Conservation (phyloP, 1,139 yeast genomes). For the Debaryomyces sp. region DNA sequence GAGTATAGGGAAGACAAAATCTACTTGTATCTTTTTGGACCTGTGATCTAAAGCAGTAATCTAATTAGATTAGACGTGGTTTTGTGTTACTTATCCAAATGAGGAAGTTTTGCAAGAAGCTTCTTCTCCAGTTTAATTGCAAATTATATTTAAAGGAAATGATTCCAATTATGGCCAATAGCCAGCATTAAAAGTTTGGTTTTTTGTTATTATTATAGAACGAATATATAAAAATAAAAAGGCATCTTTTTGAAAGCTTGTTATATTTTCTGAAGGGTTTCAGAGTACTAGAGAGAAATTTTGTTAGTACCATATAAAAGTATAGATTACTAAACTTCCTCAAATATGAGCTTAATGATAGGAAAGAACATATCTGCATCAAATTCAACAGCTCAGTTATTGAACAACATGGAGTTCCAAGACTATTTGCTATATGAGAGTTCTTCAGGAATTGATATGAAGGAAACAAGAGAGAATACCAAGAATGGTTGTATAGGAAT, state of each 20-base stretch:
- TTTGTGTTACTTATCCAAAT: constrained; percentile 4
- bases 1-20: neutral
- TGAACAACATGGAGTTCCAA: neutral
- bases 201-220: neutral
- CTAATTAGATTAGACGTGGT: neutral
- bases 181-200: neutral
- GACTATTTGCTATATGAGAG: constrained; percentile 2
- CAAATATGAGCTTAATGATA: neutral
- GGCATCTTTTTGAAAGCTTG: neutral
- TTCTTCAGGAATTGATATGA: neutral
- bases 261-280: neutral
- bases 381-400: neutral
- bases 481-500: neutral
- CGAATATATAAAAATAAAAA: neutral
- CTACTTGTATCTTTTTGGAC: neutral
- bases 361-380: neutral
- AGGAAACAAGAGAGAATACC: neutral
- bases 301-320: neutral
- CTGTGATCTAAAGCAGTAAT: neutral
- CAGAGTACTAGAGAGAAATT: neutral
- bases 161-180: neutral
- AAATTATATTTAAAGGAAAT: neutral
- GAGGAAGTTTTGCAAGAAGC: constrained; percentile 3
- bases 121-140: neutral
- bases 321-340: neutral